These are phyloP conservation scores for Rhynchosporium secalis DNA, from an alignment of 2,329 filamentous ascomycete genomes.

Conservation along the genomic window DNA sequence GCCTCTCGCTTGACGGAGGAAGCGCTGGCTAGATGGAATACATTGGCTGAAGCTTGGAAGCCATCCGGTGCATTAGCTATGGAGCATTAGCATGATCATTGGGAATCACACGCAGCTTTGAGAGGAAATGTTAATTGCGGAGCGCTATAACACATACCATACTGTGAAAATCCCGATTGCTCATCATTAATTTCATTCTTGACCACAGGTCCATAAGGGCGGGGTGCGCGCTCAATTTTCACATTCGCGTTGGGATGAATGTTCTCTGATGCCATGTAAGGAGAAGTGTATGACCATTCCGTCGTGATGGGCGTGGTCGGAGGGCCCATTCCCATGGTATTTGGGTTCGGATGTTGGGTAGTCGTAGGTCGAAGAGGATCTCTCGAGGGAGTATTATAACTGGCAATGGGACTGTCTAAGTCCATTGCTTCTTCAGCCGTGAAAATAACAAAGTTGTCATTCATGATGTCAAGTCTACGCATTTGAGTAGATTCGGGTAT, in stretches of 20 bases:
- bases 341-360: conserved; percentile 9
- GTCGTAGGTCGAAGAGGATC: conserved; percentile 18
- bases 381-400: conserved; percentile 5
- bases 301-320: not conserved
- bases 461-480: conserved; percentile 15
- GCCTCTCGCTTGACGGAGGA: conserved; percentile 7
- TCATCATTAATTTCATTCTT: conserved; percentile 7
- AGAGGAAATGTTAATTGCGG: not conserved
- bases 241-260: not conserved
- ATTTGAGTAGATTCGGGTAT: conserved; percentile 20
- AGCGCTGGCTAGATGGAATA: not conserved
- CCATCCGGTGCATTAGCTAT: not conserved
- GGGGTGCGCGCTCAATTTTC: not conserved
- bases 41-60: not conserved
- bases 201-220: not conserved
- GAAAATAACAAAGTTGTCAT: conserved; percentile 24
- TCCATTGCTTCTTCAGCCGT: conserved; percentile 18
- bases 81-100: not conserved
- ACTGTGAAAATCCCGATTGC: not conserved
- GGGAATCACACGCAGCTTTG: not conserved
- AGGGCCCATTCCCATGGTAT: not conserved
- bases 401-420: not conserved
- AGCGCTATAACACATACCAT: not conserved
- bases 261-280: not conserved
- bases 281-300: not conserved